Base-by-base conservation (phyloP, 768 basidiomycete species). In the Holtermannia corniformis region DNA sequence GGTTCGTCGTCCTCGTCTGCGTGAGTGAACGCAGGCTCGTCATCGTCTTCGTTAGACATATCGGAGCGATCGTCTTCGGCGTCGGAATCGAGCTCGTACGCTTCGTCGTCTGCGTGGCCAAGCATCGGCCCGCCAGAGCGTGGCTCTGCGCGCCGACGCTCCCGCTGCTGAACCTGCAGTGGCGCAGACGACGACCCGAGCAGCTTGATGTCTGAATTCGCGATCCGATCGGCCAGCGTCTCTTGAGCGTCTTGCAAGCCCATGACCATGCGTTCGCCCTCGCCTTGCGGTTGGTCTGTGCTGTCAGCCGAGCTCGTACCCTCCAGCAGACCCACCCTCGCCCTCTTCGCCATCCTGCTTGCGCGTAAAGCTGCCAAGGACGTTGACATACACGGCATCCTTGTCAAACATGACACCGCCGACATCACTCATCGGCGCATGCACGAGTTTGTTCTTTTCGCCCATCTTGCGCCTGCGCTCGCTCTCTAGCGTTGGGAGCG, bases 371-470 rank as follows among this genome's bases (percentile, higher is more conserved):
- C 80, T 93, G 1, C 95, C 95, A 12, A 90, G 86, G 10, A 97
- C 92, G 70, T 97, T 97, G 59, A 99, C 85, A 79, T 87, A 99
- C 2, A 99, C 92, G 0, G 91, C 89, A 66, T 97, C 93, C 72
- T 96, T 97, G 76, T 99, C 95, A 67, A 93, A 97, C 73, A 87
- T 81, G 50, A 99, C 82, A 2, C 93, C 95, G 11, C 93, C 93
- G 1, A 96, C 85, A 64, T 96, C 93, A 71, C 91, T 95, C 95
- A 99, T 97, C 1, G 95, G 95, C 14, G 95, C 95, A 70, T 97
- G 89, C 1, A 96, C 82, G 1, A 93, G 75, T 68, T 87, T 92
- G 72, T 86, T 87, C 77, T 95, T 93, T 73, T 97, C 95, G 62
- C 88, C 92, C 64, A 99, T 77, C 72, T 87, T 92, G 57, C 93